Base-by-base conservation (phyloP, 371 early-diverging fungal genomes). In the Homolaphlyctis polyrhiza region DNA sequence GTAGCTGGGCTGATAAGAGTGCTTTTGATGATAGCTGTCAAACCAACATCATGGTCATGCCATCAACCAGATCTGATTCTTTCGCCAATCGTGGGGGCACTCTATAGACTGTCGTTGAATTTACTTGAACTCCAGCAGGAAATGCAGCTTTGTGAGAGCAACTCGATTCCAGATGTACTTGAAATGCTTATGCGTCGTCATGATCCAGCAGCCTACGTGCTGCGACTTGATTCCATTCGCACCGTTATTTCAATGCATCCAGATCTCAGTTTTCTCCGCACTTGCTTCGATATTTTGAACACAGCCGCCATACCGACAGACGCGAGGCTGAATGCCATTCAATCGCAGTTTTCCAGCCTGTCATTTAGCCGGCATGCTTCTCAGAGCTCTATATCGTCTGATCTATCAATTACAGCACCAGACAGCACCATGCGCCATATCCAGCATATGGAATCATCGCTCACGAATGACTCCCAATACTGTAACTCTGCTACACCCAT, bases 31-130 rank as follows among this genome's bases (percentile, higher is more conserved):
- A 23, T 45, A 45, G 16, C 23, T 23, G 23, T 45, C 16, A 18
- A 18, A 16, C 18, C 2, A 21, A 27, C 55, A 2, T 30, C 2
- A 2, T 55, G 55, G 55, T 30, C 55, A 3, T 11, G 13, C 3
- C 55, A 55, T 27, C 28, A 18, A 33, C 55, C 55, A 27, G 55
- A 55, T 27, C 32, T 55, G 35, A n/a, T 55, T 2, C 55, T 55
- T 2, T 55, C 35, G 35, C 55, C 55, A 2, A 55, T 3, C 35
- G 28, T 2, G 32, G 55, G 55, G 21, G 35, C n/a, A 2, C 55
- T 55, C 14, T 4, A 27, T 14, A 27, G 55, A 3, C 8, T 55
- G 21, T 55, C 55, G 14, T 3, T 55, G 13, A 2, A 27, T 2
- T 25, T 30, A 2, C n/a, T 2, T n/a, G 55, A 27, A 2, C 55